A percentile compares a stretch with the other conserved stretches of the same genome.
Conservation (phyloP, 306 rosid species). For the Cyclanthera cordifolia region DNA sequence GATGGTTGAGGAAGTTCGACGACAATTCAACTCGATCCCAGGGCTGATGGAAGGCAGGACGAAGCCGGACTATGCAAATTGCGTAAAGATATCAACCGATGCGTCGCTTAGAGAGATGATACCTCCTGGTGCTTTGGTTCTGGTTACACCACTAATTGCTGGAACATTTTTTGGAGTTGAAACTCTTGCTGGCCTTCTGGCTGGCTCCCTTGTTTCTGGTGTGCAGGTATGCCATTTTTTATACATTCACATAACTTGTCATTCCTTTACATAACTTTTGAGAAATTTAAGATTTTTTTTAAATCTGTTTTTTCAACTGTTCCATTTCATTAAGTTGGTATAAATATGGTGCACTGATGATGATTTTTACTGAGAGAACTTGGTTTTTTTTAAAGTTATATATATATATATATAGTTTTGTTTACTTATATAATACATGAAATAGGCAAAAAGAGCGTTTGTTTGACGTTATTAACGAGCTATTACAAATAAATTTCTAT, state of each 20-base stretch:
- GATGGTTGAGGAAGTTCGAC: constrained; percentile 67
- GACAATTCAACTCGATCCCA: constrained; percentile 44
- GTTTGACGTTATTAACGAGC: too few species aligned
- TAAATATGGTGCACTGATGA: background rate
- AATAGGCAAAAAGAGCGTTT: background rate
- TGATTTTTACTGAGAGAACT: background rate
- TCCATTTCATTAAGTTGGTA: background rate
- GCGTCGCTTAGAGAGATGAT: constrained; percentile 64
- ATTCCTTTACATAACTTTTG: background rate
- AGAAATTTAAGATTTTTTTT: background rate
- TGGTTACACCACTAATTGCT: constrained; percentile 55
- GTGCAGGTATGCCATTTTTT: constrained; percentile 38
- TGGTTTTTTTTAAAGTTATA: background rate
- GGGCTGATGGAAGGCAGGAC: constrained; percentile 50
- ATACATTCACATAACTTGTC: background rate
- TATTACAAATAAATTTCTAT: too few species aligned
- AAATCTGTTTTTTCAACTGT: background rate
- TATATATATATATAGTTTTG: background rate
- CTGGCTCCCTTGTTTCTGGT: constrained; percentile 65
- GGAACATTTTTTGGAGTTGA: constrained; percentile 62
- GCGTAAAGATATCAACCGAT: constrained; percentile 58
- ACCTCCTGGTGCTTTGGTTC: constrained; percentile 59
- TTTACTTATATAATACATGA: background rate
- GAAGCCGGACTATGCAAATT: constrained; percentile 58
- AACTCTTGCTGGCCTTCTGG: constrained; percentile 62